Conservation (phyloP, 345 rosid genomes). For the Pistacia vera region DNA sequence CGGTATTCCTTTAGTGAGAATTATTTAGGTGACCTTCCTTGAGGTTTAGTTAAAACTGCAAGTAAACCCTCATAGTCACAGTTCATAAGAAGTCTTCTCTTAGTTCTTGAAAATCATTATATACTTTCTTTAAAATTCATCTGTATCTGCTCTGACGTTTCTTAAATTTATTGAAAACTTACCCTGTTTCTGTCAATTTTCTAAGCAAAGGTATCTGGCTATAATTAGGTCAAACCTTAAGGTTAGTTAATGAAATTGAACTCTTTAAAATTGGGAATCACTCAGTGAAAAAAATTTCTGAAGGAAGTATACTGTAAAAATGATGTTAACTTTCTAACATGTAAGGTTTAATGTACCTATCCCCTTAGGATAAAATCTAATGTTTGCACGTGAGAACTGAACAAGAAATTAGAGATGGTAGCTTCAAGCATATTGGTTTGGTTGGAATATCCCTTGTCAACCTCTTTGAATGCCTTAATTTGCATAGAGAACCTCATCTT, state of each 20-base stretch:
- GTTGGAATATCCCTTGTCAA: background rate
- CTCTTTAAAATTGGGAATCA: background rate
- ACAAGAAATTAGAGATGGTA: background rate
- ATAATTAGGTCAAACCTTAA: background rate
- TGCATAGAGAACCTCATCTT: background rate
- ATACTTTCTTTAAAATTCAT: too few species aligned
- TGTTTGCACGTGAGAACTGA: background rate
- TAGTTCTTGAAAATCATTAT: background rate
- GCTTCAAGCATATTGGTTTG: background rate
- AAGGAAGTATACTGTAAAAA: background rate
- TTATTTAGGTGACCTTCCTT: background rate
- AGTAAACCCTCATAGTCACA: background rate
- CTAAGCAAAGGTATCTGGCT: background rate
- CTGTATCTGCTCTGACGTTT: background rate
- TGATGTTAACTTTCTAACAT: background rate
- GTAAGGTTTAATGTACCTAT: background rate
- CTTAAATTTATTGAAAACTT: background rate
- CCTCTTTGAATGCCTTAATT: conserved; percentile 9
- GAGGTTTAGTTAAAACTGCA: background rate
- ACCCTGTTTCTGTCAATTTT: background rate
- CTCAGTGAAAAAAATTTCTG: too few species aligned
- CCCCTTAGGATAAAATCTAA: background rate
- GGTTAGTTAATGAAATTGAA: background rate
- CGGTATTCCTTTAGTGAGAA: background rate
- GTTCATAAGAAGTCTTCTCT: background rate